Evolutionary conservation across 129 eudicot species (phyloP), one percentile per base, ranked within the genome.

Genomic region (Chrysanthemum makinoi): DNA sequence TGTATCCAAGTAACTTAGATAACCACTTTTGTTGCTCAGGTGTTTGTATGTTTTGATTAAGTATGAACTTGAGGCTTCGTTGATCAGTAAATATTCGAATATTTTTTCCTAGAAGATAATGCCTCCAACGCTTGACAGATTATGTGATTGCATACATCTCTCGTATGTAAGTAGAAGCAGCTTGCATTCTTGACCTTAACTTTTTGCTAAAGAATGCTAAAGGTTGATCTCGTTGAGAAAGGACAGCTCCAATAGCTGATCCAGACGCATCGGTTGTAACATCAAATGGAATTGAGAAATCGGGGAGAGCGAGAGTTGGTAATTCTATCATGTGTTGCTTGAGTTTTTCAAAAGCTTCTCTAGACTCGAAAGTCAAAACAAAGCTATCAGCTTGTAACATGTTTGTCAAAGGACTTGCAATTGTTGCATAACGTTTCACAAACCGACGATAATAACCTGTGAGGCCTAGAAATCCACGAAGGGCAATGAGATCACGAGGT

Each of bases 91-190:
- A 19, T 4, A 64, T 64, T 5, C 14, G 16, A 17, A 64, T 35
- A 9, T 16, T 16, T 3, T 44, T 5, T 2, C 69, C 69, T 0
- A 64, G 1, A 1, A 64, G n/a, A 16, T 64, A 35, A 16, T 64
- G 69, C 1, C 51, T 24, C 49, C 49, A 64, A 6, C 39, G 35
- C 1, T 14, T 9, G 4, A 35, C 20, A 6, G 52, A 12, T 30
- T 64, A 22, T 10, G 48, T 5, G 17, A 64, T 64, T 9, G 69
- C 69, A 44, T 64, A 64, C 50, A 64, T 11, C 48, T 64, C 69
- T 6, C 47, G 14, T 12, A 16, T 5, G 7, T 64, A 64, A 3
- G 69, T 33, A 30, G 22, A 64, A 10, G 49, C 18, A 5, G 2
- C 17, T 33, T 30, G 69, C 50, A 64, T 22, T 24, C 61, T 16